Evolutionary conservation across 164 flowering plant species (phyloP).

Genomic region (Nymphaea thermarum): DNA sequence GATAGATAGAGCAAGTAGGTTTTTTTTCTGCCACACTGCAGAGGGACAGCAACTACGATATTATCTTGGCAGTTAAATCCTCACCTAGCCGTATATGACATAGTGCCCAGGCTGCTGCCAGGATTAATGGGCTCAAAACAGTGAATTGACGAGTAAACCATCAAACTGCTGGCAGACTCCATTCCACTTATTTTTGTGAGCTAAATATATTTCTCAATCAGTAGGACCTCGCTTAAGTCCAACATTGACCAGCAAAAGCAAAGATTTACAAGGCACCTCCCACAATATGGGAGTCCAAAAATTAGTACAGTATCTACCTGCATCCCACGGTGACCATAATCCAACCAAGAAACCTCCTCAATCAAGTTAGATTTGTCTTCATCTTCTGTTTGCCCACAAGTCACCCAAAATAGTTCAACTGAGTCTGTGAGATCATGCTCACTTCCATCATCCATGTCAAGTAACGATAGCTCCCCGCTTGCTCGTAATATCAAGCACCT

Average conservation of each 20-base stretch:
- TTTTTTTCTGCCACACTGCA: too few relatives aligned
- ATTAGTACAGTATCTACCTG: conserved; percentile 45
- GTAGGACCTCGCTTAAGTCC: neutral
- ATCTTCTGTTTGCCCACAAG: conserved; percentile 89
- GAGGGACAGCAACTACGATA: neutral
- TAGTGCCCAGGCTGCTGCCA: too few relatives aligned
- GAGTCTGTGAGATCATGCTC: conserved; percentile 89
- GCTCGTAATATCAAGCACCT: conserved; percentile 85
- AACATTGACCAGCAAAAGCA: neutral
- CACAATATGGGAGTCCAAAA: neutral
- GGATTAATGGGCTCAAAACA: too few relatives aligned
- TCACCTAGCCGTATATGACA: neutral
- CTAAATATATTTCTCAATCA: neutral
- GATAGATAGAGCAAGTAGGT: neutral
- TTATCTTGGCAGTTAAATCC: neutral
- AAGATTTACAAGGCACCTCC: neutral
- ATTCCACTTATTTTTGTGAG: too few relatives aligned
- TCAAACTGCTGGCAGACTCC: too few relatives aligned
- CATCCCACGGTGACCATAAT: conserved; percentile 95
- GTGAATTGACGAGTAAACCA: too few relatives aligned
- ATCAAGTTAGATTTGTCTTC: conserved; percentile 49
- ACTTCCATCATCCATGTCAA: conserved; percentile 94
- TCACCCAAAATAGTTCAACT: conserved; percentile 94
- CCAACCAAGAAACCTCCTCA: conserved; percentile 97
- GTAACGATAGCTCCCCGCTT: conserved; percentile 90